Base-by-base conservation (phyloP, 73 alveolate genomes). In the Stentor coeruleus region DNA sequence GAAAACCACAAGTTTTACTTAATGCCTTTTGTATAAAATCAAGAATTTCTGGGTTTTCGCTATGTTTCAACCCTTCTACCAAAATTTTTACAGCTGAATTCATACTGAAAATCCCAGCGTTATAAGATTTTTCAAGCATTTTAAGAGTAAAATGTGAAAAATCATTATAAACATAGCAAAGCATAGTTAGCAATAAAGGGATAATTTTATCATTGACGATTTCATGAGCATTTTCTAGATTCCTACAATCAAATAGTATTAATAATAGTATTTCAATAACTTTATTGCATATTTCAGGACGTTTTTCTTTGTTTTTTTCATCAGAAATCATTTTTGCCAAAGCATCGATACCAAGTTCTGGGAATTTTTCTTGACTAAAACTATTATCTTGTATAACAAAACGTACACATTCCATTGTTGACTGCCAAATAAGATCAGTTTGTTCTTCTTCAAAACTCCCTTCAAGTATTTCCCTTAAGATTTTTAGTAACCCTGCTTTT, bases 401-500 rank as follows among this genome's bases (percentile, higher is more conserved):
- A 14, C 79, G n/a, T 37, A 66, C 39, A 66, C 79, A 66, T 31
- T 66, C 79, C n/a, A 66, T 66, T 20, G 15, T 15, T 26, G n/a
- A 20, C 2, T 20, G 49, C 79, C 79, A 66, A 20, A 66, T 26
- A 1, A 11, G 40, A 28, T 31, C 79, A 31, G 37, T 40, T 15
- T 20, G n/a, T 66, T 66, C 79, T 66, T 66, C 37, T 0, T 20
- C n/a, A 2, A 28, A 66, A 1, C 37, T 66, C 33, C n/a, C 11
- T 26, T 66, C 37, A 26, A 66, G 39, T 26, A 20, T 66, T 1
- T 11, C 39, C 33, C 33, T 66, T 26, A 66, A 15, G 33, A 31
- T 66, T 33, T 31, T 66, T 2, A 66, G 2, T 20, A 31, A 14
- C 40, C 79, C 37, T 26, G 79, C 79, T 66, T 66, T 33, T 20